Evolutionary conservation across 192 early-diverging fungal genomes (phyloP).

Genomic region (Backusella liffmaniae): DNA sequence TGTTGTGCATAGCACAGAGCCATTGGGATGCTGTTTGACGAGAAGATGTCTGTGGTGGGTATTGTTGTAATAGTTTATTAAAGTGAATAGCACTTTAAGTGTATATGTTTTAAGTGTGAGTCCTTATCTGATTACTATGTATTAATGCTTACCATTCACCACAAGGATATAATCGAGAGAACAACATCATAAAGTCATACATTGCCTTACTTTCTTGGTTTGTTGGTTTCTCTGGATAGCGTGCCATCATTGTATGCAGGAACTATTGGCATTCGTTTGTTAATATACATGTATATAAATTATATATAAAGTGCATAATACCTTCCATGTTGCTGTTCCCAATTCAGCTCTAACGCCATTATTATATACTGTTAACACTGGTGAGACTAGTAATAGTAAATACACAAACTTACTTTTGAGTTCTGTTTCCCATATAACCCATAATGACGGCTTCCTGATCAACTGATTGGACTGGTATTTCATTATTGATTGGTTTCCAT

Average conservation of each 20-base stretch:
- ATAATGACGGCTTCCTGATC: constrained; percentile 33
- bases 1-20: constrained; percentile 88
- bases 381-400: neutral
- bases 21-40: constrained; percentile 77
- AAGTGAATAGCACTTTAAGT: constrained; percentile 81
- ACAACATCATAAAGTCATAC: constrained; percentile 76
- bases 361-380: too few species aligned
- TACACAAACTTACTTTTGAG: constrained; percentile 40
- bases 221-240: constrained; percentile 82
- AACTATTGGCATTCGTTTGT: constrained; percentile 37
- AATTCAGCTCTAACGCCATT: constrained; percentile 70
- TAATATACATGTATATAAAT: neutral
- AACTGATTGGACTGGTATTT: neutral
- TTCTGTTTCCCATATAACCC: constrained; percentile 42
- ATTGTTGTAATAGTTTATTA: constrained; percentile 65
- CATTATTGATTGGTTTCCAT: neutral
- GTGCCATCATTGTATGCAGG: constrained; percentile 89
- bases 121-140: neutral
- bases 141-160: constrained; percentile 67
- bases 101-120: neutral
- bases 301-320: neutral
- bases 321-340: constrained; percentile 85
- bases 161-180: constrained; percentile 91
- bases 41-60: constrained; percentile 79
- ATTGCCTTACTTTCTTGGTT: constrained; percentile 72